Conservation (phyloP, 371 early-diverging fungal genomes). For the Umbelopsis sp. region DNA sequence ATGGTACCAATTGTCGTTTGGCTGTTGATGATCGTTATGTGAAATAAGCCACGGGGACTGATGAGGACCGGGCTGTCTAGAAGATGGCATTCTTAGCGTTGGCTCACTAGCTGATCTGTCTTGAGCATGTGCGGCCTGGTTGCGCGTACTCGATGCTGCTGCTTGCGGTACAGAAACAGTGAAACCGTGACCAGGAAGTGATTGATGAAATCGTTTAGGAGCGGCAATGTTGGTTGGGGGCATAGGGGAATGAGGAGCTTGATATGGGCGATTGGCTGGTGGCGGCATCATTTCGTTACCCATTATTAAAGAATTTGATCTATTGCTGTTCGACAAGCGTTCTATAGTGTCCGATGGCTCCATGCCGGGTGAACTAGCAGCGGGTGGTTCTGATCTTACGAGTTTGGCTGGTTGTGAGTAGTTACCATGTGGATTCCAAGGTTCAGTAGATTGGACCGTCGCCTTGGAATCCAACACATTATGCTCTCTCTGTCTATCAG, state of each 20-base stretch:
- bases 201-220: neutral
- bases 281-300: slow-evolving; percentile 3
- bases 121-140: neutral
- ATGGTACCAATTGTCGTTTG: slow-evolving; percentile 11
- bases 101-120: slow-evolving; percentile 1
- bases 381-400: neutral
- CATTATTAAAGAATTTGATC: neutral
- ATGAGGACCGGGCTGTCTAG: neutral
- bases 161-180: neutral
- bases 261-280: slow-evolving; percentile 6
- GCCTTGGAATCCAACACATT: neutral
- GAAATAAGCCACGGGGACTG: slow-evolving; percentile 4
- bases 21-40: neutral
- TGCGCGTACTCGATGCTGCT: neutral
- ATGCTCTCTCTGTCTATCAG: neutral
- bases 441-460: neutral
- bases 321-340: neutral
- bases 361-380: neutral
- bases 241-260: neutral
- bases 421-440: neutral
- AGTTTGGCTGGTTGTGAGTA: neutral
- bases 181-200: neutral
- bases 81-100: neutral
- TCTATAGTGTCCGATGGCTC: slow-evolving; percentile 4
- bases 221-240: neutral